Percentiles rank a stretch among this genome's conserved stretches.
Evolutionary conservation across 768 basidiomycete species (phyloP).

Genomic region (Boletus rubropictus): DNA sequence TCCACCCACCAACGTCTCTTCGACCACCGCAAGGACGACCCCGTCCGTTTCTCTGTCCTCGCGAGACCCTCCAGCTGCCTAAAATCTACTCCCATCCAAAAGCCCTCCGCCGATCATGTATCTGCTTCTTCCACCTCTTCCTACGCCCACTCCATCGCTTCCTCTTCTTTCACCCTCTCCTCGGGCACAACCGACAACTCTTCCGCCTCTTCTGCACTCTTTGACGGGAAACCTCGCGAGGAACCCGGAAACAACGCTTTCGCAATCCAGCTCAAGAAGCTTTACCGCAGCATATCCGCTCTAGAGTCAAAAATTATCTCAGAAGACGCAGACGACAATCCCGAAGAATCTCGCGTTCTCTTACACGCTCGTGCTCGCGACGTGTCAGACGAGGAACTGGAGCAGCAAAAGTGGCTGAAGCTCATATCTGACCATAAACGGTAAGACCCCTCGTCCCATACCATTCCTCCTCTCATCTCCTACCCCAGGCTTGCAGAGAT

Average conservation of each 20-base stretch:
- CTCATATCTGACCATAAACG: slow-evolving; percentile 77
- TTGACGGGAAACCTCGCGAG: slow-evolving; percentile 50
- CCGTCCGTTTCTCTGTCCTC: slow-evolving; percentile 73
- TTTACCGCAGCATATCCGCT: slow-evolving; percentile 77
- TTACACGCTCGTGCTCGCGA: slow-evolving; percentile 31
- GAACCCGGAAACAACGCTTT: slow-evolving; percentile 62
- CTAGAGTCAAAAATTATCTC: slow-evolving; percentile 72
- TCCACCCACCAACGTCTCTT: slow-evolving; percentile 58
- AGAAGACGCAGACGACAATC: slow-evolving; percentile 53
- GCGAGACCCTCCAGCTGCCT: slow-evolving; percentile 40
- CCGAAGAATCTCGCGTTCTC: slow-evolving; percentile 35
- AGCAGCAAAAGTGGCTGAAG: slow-evolving; percentile 72
- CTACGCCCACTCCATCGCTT: slow-evolving; percentile 61
- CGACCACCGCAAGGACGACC: slow-evolving; percentile 88
- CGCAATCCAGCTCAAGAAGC: slow-evolving; percentile 67
- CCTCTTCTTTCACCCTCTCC: slow-evolving; percentile 68
- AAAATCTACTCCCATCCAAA: slow-evolving; percentile 49
- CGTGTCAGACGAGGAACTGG: slow-evolving; percentile 48
- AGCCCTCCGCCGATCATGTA: slow-evolving; percentile 62
- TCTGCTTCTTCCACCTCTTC: slow-evolving; percentile 74
- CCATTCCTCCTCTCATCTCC: neutral
- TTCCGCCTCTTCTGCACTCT: slow-evolving; percentile 64
- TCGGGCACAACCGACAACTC: slow-evolving; percentile 71
- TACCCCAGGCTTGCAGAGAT: slow-evolving; percentile 76
- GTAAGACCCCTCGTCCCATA: slow-evolving; percentile 42